phyloP scores from a whole-genome alignment of 2,329 filamentous ascomycete genomes.

The Alternaria rosae region DNA sequence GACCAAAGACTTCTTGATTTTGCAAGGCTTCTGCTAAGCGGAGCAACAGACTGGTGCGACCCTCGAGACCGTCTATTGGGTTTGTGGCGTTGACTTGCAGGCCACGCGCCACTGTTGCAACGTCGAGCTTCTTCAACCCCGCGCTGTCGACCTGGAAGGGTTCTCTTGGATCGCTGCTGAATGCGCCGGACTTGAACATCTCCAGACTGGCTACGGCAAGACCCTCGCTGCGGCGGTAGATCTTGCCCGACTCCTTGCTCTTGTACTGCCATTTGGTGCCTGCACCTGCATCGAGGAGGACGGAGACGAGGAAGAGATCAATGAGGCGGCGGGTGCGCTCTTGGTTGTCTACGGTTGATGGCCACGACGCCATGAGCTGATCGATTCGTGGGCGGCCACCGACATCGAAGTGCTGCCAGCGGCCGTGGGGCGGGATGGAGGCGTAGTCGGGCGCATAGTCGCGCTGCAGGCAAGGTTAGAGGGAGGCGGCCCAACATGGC shows the following conservation, averaged over 20 bases:
- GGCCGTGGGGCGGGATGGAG: constrained; percentile 82
- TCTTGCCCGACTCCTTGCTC: constrained; percentile 83
- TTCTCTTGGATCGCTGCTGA: constrained; percentile 82
- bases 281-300: constrained; percentile 85
- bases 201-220: constrained; percentile 80
- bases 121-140: constrained; percentile 76
- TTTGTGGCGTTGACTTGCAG: constrained; percentile 85
- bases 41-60: constrained; percentile 79
- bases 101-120: constrained; percentile 77
- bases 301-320: constrained; percentile 80
- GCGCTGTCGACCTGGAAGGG: constrained; percentile 89
- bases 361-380: constrained; percentile 74
- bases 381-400: constrained; percentile 77
- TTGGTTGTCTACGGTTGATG: constrained; percentile 70
- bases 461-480: constrained; percentile 57
- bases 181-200: constrained; percentile 92
- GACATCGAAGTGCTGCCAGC: constrained; percentile 83
- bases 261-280: constrained; percentile 92
- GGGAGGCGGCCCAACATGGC: background rate
- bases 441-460: constrained; percentile 74
- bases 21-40: constrained; percentile 78
- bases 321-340: constrained; percentile 78
- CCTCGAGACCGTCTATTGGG: constrained; percentile 83
- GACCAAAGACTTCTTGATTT: constrained; percentile 84
- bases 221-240: constrained; percentile 87